These are phyloP conservation scores for Pythium rhizo-oryzae DNA, from an alignment of 352 stramenopile genomes.

Conservation along the genomic window DNA sequence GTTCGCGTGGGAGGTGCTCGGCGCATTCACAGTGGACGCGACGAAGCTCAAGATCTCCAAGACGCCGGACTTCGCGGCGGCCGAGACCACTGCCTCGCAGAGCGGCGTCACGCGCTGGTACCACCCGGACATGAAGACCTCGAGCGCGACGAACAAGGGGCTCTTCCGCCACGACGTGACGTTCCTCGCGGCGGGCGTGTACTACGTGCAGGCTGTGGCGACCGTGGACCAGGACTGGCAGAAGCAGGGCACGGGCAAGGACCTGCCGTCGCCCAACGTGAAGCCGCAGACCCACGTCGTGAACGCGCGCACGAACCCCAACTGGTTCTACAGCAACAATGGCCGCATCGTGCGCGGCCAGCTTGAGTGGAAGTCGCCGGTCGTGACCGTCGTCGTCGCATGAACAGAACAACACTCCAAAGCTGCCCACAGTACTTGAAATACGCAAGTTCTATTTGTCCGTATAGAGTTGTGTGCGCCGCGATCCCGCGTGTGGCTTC, in stretches of 20 bases:
- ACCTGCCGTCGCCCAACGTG: constrained; percentile 43
- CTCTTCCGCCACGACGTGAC: constrained; percentile 44
- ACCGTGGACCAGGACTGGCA: constrained; percentile 73
- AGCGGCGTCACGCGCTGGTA: constrained; percentile 61
- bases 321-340: constrained; percentile 52
- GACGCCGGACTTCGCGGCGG: constrained; percentile 30
- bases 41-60: constrained; percentile 57
- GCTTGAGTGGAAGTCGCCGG: constrained; percentile 60
- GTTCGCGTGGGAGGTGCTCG: constrained; percentile 62
- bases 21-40: constrained; percentile 59
- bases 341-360: constrained; percentile 59
- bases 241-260: constrained; percentile 43
- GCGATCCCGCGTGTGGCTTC: no score
- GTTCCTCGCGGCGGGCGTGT: constrained; percentile 46
- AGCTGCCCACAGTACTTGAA: neutral
- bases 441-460: neutral
- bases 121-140: constrained; percentile 7
- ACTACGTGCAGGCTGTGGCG: constrained; percentile 60
- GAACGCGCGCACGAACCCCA: constrained; percentile 65
- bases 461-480: no score
- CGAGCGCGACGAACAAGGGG: constrained; percentile 44
- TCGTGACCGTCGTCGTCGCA: constrained; percentile 18
- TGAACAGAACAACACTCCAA: neutral
- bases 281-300: constrained; percentile 73
- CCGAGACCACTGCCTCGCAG: constrained; percentile 36